Percentiles rank a stretch among this genome's conserved stretches.
These are phyloP conservation scores for Grosmannia serpens DNA, from an alignment of 2,329 filamentous ascomycete species.

Conservation along the genomic window DNA sequence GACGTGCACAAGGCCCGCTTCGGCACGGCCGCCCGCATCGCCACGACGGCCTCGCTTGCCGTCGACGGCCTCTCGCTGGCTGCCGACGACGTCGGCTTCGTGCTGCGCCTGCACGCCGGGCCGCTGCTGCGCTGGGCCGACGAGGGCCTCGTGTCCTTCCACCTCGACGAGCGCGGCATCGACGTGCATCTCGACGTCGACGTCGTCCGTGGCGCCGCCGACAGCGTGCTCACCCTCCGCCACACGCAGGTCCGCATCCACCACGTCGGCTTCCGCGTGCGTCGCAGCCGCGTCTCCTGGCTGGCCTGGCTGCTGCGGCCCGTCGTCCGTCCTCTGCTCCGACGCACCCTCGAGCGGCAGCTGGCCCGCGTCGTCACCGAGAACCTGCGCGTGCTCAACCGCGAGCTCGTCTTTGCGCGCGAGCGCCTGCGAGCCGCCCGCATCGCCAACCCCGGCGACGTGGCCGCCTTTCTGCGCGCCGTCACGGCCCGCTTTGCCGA, in stretches of 20 bases:
- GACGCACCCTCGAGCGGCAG: constrained; percentile 67
- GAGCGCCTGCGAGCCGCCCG: constrained; percentile 78
- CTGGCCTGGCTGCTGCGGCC: constrained; percentile 78
- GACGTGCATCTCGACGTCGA: constrained; percentile 80
- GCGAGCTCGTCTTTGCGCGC: constrained; percentile 75
- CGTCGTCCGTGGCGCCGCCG: constrained; percentile 63
- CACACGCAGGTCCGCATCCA: constrained; percentile 73
- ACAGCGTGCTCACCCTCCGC: constrained; percentile 69
- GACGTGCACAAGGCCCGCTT: constrained; percentile 71
- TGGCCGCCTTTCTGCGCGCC: constrained; percentile 73
- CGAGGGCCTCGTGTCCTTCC: constrained; percentile 75
- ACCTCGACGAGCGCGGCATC: constrained; percentile 74
- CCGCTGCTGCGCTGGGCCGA: constrained; percentile 60
- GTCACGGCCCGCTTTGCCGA: constrained; percentile 59
- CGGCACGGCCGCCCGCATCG: constrained; percentile 52
- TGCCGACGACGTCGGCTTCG: constrained; percentile 82
- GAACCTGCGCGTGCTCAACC: constrained; percentile 61
- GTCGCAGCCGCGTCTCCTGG: constrained; percentile 64
- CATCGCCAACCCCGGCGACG: constrained; percentile 65
- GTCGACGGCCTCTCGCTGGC: constrained; percentile 73
- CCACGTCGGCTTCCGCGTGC: constrained; percentile 70
- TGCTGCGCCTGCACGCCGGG: constrained; percentile 68
- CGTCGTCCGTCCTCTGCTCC: constrained; percentile 54
- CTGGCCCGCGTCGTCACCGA: constrained; percentile 61
- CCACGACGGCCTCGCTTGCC: constrained; percentile 64